phyloP scores from a whole-genome alignment of 345 rosid genomes.

The Euphorbia tirucalli region DNA sequence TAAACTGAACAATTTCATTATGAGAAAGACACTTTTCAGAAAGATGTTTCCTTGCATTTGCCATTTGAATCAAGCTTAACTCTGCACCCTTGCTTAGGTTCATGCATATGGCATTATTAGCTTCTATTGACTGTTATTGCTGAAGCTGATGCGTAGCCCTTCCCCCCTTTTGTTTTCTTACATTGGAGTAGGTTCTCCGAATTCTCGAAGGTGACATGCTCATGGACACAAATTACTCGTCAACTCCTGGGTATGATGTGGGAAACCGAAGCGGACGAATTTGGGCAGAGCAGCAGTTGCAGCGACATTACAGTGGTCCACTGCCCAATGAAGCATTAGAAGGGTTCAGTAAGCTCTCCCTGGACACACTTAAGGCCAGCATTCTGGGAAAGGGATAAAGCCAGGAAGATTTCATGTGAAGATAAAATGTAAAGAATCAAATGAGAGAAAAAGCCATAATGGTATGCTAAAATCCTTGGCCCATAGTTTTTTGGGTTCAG shows the following conservation, averaged over 20 bases:
- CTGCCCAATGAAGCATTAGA: conserved; percentile 48
- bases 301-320: conserved; percentile 46
- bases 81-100: no score
- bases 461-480: conserved; percentile 10
- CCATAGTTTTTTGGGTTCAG: neutral
- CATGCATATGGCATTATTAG: no score
- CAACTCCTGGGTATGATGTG: conserved; percentile 70
- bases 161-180: no score
- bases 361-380: conserved; percentile 40
- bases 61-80: no score
- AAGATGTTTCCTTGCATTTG: no score
- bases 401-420: conserved; percentile 36
- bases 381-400: conserved; percentile 43
- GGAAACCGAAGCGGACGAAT: conserved; percentile 87
- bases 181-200: conserved; percentile 74
- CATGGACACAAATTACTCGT: conserved; percentile 56
- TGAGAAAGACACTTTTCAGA: no score
- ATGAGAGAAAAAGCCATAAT: no score
- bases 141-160: no score
- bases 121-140: no score
- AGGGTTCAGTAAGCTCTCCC: conserved; percentile 58
- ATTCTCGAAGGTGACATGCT: conserved; percentile 91
- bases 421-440: conserved; percentile 22
- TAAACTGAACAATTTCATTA: no score
- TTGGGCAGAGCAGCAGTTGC: conserved; percentile 54